phyloP scores from a whole-genome alignment of 441 rosid species.

The Corymbia citriodora region DNA sequence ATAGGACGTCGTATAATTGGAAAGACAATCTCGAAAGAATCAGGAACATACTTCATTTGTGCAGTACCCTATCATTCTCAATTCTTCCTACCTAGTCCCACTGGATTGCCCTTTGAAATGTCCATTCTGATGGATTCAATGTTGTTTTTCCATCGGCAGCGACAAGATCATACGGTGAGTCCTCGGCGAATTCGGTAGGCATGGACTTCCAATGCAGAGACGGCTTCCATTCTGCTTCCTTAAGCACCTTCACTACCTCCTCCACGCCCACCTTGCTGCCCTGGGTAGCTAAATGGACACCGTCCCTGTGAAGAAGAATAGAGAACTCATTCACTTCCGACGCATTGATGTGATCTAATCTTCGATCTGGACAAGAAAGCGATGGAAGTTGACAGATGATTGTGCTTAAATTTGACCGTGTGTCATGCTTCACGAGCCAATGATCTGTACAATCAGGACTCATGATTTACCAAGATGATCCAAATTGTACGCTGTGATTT shows the following conservation, averaged over 20 bases:
- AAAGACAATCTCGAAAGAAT: not conserved
- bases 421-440: not conserved
- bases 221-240: conserved; percentile 78
- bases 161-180: conserved; percentile 72
- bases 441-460: not conserved
- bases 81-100: conserved; percentile 41
- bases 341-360: not conserved
- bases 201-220: conserved; percentile 88
- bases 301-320: conserved; percentile 43
- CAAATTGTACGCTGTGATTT: not conserved
- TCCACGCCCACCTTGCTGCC: conserved; percentile 81
- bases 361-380: not conserved
- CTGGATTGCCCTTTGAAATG: conserved; percentile 62
- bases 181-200: conserved; percentile 73
- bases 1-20: not conserved
- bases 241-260: conserved; percentile 71
- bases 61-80: not conserved
- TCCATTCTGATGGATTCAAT: conserved; percentile 80
- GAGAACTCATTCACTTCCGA: not conserved
- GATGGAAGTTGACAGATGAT: not conserved
- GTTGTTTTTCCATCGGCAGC: conserved; percentile 75
- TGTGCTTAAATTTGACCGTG: not conserved
- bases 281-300: conserved; percentile 82
- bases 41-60: not conserved
- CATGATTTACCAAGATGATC: not conserved